Evolutionary conservation across 208 protist genomes (phyloP).

Genomic region (Acanthamoeba royreba): DNA sequence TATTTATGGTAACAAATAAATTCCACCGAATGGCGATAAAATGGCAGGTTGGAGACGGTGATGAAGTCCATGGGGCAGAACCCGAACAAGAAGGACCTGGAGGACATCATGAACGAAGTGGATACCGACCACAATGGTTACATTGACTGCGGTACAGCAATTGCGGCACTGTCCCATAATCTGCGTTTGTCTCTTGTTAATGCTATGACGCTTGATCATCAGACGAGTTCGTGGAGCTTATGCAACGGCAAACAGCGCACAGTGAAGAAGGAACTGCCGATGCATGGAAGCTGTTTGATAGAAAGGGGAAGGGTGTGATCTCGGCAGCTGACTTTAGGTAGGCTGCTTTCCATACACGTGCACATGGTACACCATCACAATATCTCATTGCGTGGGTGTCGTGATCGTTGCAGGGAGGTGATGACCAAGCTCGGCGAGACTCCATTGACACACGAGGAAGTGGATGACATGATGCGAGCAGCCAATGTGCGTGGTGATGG

Average conservation of each 20-base stretch:
- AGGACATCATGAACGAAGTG: slow-evolving; percentile 94
- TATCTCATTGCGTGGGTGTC: not conserved
- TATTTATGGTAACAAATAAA: not conserved
- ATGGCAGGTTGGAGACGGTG: not conserved
- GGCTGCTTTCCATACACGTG: too few species aligned
- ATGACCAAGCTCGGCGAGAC: slow-evolving; percentile 87
- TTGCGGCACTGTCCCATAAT: slow-evolving; percentile 54
- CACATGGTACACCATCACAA: not conserved
- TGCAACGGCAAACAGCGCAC: slow-evolving; percentile 70
- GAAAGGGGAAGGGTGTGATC: slow-evolving; percentile 74
- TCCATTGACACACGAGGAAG: slow-evolving; percentile 83
- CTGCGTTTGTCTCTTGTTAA: too few species aligned
- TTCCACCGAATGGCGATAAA: slow-evolving; percentile 34
- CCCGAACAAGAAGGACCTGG: slow-evolving; percentile 79
- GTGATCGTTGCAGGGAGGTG: slow-evolving; percentile 70
- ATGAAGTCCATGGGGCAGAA: slow-evolving; percentile 37
- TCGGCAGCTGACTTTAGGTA: slow-evolving; percentile 82
- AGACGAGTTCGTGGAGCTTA: slow-evolving; percentile 84
- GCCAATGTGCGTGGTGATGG: slow-evolving; percentile 80
- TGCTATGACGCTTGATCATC: too few species aligned
- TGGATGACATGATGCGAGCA: slow-evolving; percentile 84
- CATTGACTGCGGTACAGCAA: slow-evolving; percentile 89
- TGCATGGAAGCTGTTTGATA: slow-evolving; percentile 79
- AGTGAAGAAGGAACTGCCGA: slow-evolving; percentile 75
- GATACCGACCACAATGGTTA: slow-evolving; percentile 96